Conservation (phyloP, 257 asterid species). For the Nicotiana noctiflora region DNA sequence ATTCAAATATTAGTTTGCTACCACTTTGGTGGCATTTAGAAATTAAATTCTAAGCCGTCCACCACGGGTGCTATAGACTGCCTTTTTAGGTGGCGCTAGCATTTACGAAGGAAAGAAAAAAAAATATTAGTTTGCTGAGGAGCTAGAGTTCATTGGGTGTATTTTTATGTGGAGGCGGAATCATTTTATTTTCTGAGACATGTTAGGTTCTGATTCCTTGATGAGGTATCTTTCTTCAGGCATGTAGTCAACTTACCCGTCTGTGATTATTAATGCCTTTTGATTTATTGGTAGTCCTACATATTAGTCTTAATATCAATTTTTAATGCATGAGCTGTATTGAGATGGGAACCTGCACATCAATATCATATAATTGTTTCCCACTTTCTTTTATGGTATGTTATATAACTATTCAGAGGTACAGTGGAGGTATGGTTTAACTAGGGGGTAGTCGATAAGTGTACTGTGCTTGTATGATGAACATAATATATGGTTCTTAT, state of each 20-base stretch:
- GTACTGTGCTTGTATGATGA: not conserved
- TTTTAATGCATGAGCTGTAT: not conserved
- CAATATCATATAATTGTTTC: not conserved
- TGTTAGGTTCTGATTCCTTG: constrained; percentile 4
- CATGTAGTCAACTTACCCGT: not conserved
- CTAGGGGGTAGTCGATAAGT: not conserved
- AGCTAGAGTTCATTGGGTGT: not conserved
- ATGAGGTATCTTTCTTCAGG: not conserved
- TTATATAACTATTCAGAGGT: not conserved
- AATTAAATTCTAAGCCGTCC: too few species aligned
- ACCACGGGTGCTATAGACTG: too few species aligned
- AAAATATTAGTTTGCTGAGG: not conserved
- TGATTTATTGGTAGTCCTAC: not conserved
- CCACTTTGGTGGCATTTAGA: too few species aligned
- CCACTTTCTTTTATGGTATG: not conserved
- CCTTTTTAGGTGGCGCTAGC: too few species aligned
- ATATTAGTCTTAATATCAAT: not conserved
- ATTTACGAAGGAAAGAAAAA: too few species aligned
- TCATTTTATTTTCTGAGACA: not conserved
- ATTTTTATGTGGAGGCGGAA: not conserved
- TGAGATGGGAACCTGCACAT: not conserved
- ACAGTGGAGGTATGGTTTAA: not conserved
- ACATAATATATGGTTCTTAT: not conserved
- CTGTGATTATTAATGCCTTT: not conserved
- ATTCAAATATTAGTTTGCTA: not conserved